Base-by-base conservation (phyloP, 306 rosid species). In the Cercis canadensis region DNA sequence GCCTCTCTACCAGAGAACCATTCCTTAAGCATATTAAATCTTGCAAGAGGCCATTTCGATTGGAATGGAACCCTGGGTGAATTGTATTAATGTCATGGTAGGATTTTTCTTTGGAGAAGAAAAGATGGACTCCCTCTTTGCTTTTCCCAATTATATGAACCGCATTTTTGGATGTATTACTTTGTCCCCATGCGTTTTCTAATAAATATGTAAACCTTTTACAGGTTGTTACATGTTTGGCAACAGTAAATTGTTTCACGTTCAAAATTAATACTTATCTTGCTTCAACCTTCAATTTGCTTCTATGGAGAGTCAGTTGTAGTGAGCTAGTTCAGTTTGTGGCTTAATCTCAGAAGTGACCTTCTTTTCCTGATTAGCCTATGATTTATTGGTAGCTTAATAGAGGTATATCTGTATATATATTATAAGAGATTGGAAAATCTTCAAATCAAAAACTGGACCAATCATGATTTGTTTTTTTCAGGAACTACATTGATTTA, bases 1-100 rank as follows among this genome's bases (percentile, higher is more conserved):
- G 81, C 99, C 96, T 11, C 83, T 94, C 15, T 91, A 86, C 76
- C 96, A 91, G 80, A 89, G 96, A 57, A 81, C 95, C 81, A 72
- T 94, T 83, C 97, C 99, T 34, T 94, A 62, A 88, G 77, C 79
- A 80, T 72, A 41, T 57, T 44, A 0, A 44, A 50, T 67, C 59
- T 49, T 17, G 47, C 56, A 33, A 75, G 73, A 79, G 69, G 74
- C 74, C 85, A 75, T 70, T 75, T 63, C 77, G 67, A 70, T 21
- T 75, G 87, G 77, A 69, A 64, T 18, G 65, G 57, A 64, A 73
- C 55, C 55, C 66, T 58, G 73, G 50, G 70, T 78, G 76, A 65
- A 56, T 70, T 75, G 77, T 67, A 70, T 74, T 76, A 43, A 39
- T 67, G 29, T 72, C 67, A 63, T 65, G 75, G 62, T 82, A 79